A percentile compares a stretch with the other conserved stretches of the same genome.
Conservation (phyloP, 2,329 filamentous ascomycete genomes). For the Cordyceps javanica region DNA sequence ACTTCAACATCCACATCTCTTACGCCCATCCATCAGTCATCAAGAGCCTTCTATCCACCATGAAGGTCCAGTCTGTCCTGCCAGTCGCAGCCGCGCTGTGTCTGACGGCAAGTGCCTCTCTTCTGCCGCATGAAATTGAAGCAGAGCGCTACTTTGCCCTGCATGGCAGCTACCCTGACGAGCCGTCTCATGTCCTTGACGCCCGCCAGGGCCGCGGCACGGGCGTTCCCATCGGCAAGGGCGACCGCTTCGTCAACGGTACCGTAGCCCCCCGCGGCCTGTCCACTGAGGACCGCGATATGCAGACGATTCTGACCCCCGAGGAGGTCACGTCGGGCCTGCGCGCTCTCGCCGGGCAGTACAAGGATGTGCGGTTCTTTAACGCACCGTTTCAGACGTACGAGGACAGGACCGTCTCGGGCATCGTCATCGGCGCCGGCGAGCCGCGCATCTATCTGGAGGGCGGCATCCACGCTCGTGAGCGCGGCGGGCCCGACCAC, state of each 20-base stretch:
- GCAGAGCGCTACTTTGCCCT: conserved; percentile 12
- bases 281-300: conserved; percentile 28
- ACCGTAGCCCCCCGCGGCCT: conserved; percentile 27
- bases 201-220: conserved; percentile 14
- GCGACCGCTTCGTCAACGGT: conserved; percentile 36
- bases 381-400: conserved; percentile 38
- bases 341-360: conserved; percentile 33
- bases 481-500: conserved; percentile 50
- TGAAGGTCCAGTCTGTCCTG: conserved; percentile 23
- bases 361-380: conserved; percentile 33
- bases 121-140: conserved; percentile 31
- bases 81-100: conserved; percentile 19
- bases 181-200: neutral
- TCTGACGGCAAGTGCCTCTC: conserved; percentile 25
- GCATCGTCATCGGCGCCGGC: conserved; percentile 37
- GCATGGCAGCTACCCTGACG: neutral
- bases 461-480: conserved; percentile 50
- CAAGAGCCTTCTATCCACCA: conserved; percentile 11
- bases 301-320: conserved; percentile 39
- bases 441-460: conserved; percentile 46
- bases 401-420: conserved; percentile 33
- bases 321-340: conserved; percentile 39
- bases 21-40: neutral
- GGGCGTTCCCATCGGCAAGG: conserved; percentile 34
- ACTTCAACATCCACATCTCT: no score